Base-by-base conservation (phyloP, 2,329 filamentous ascomycete genomes). In the Parafenestella ontariensis region DNA sequence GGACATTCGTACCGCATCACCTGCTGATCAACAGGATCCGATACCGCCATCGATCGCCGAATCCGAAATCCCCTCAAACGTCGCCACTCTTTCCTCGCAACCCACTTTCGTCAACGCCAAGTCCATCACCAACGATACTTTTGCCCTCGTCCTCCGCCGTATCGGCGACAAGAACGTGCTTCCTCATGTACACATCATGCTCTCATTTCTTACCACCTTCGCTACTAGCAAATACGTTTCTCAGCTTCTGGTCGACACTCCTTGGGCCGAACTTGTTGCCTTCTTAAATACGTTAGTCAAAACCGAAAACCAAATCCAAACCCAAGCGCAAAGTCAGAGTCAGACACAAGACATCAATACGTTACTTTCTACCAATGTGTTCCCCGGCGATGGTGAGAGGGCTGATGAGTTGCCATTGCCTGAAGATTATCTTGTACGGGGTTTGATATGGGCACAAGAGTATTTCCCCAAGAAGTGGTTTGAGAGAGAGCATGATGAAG, bases 381-480 rank as follows among this genome's bases (percentile, higher is more conserved):
- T 89, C 52, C 83, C 84, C 0, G 76, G 77, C 2, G 78, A 78
- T 1, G 46, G 49, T 4, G 58, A 65, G 20, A 51, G 54, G 5
- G 24, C 75, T 1, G 69, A 79, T 0, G 79, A 79, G 1, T 77
- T 81, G 0, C 88, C 89, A 0, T 70, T 92, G 0, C 87, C 88
- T 0, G 89, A 92, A 44, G 89, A 92, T 56, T 90, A 85, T 59
- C 80, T 84, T 0, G 81, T 91, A 50, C 80, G 87, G 1, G 89
- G 89, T 0, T 76, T 90, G 1, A 70, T 86, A 1, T 90, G 86
- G 78, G 78, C 82, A 0, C 79, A 85, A 2, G 77, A 79, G 10
- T 88, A 88, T 51, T 87, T 84, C 48, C 86, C 87, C 0, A 51
- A 72, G 0, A 75, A 79, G 0, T 90, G 85, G 84, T 90, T 90